A percentile compares a stretch with the other conserved stretches of the same genome.
Evolutionary conservation across 306 rosid genomes (phyloP).

Genomic region (Albizia julibrissin): DNA sequence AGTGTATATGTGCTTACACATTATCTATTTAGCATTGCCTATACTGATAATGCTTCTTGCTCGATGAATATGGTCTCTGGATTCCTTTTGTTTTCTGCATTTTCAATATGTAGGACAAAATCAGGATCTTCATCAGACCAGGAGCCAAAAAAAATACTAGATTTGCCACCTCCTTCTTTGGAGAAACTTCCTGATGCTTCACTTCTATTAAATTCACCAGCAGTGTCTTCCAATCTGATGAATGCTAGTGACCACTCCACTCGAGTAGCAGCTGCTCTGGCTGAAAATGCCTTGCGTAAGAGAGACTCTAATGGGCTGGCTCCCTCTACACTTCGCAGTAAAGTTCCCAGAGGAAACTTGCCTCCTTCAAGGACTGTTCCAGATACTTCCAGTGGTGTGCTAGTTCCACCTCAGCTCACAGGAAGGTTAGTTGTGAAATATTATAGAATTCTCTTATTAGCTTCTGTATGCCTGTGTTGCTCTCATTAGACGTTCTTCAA

Average conservation of each 20-base stretch:
- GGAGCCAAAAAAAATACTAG: slow-evolving; percentile 37
- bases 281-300: slow-evolving; percentile 77
- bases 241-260: slow-evolving; percentile 64
- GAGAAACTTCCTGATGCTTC: slow-evolving; percentile 94
- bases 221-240: slow-evolving; percentile 47
- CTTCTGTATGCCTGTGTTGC: slow-evolving; percentile 17
- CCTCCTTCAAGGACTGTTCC: slow-evolving; percentile 71
- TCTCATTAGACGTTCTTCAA: not conserved
- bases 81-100: slow-evolving; percentile 7
- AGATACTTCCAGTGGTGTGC: slow-evolving; percentile 60
- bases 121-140: slow-evolving; percentile 42
- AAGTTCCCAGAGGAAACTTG: slow-evolving; percentile 72
- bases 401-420: slow-evolving; percentile 90
- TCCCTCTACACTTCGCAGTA: slow-evolving; percentile 54
- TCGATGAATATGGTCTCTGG: slow-evolving; percentile 14
- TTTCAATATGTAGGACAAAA: slow-evolving; percentile 43
- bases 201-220: slow-evolving; percentile 68
- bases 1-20: not conserved
- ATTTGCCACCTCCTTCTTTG: slow-evolving; percentile 39
- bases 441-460: not conserved
- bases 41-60: slow-evolving; percentile 21
- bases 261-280: slow-evolving; percentile 75
- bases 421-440: slow-evolving; percentile 71
- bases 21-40: slow-evolving; percentile 14
- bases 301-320: slow-evolving; percentile 59